Percentiles rank a stretch among this genome's conserved stretches.
Conservation (phyloP, 23 red algal genomes). For the Porphyridium purpureum region DNA sequence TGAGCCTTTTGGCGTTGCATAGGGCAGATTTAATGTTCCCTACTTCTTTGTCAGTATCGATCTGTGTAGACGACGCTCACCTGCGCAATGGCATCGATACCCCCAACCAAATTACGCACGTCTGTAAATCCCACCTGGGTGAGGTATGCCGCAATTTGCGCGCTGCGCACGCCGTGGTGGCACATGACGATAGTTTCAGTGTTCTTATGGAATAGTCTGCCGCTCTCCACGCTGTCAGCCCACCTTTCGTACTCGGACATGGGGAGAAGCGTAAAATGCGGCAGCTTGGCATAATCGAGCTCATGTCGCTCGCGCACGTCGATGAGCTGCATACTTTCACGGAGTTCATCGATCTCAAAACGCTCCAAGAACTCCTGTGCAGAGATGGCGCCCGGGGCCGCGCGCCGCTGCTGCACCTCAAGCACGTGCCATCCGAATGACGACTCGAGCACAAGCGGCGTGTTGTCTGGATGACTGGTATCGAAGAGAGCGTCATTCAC, state of each 20-base stretch:
- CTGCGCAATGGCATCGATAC: too few relatives aligned
- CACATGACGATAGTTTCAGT: conserved; percentile 91
- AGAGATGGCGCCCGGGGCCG: conserved; percentile 25
- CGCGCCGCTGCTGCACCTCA: conserved; percentile 44
- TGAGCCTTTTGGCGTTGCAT: too few relatives aligned
- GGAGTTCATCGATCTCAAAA: conserved; percentile 3
- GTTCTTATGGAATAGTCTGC: conserved; percentile 24
- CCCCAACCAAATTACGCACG: conserved; percentile 73
- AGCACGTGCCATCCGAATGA: conserved; percentile 93
- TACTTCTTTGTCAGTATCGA: too few relatives aligned
- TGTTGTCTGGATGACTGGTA: conserved; percentile 1
- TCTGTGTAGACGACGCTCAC: too few relatives aligned
- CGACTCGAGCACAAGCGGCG: background rate
- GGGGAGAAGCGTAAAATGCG: conserved; percentile 33
- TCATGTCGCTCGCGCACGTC: conserved; percentile 61
- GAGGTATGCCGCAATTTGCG: conserved; percentile 68
- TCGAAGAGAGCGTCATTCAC: conserved; percentile 71
- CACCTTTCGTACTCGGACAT: conserved; percentile 42
- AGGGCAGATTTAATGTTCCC: too few relatives aligned
- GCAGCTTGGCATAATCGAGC: conserved; percentile 33
- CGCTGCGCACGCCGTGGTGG: conserved; percentile 77
- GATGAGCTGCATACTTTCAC: conserved; percentile 15
- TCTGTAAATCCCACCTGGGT: conserved; percentile 57
- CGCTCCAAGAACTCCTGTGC: conserved; percentile 49
- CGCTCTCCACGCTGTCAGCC: conserved; percentile 37